Evolutionary conservation across 2,329 filamentous ascomycete genomes (phyloP), one percentile per base, ranked within the genome.

Genomic region (Atkinsonella hypoxylon): DNA sequence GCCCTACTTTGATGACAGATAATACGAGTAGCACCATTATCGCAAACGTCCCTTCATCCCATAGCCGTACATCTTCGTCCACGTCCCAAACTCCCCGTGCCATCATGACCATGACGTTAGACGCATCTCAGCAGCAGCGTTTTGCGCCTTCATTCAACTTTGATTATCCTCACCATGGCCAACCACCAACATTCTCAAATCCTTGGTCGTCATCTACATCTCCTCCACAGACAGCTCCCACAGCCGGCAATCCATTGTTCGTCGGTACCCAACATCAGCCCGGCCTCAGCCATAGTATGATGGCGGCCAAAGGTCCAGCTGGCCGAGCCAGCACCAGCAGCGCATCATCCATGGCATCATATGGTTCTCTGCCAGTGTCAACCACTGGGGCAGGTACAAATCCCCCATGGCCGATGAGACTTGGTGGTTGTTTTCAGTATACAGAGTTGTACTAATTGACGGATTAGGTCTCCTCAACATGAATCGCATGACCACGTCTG

Each of bases 101-200:
- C 72, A 81, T 69, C 69, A 95, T 95, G 89, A 93, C 89, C 73
- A 95, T 95, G 89, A 87, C 90, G 69, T 81, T 95, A 75, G 89
- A 95, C 73, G 82, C 82, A 63, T 87, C 89, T 22, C 55, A 55
- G 69, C 89, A 91, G 72, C 87, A 82, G 74, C 81, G 81, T 67
- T 87, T 85, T 72, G 87, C 79, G 64, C 79, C 77, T 64, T 70
- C 78, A 66, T 70, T 95, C 73, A 82, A 81, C 68, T 93, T 91
- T 75, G 87, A 91, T 67, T 89, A 87, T 69, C 69, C 73, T 53
- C 67, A 70, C 36, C 64, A 67, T 58, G 55, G 54, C 66, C 75
- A 62, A 65, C 77, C 73, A 64, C 76, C 71, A 81, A 85, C 93
- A 57, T 96, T 96, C 73, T 89, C 85, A 62, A 93, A 96, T 68